phyloP scores from a whole-genome alignment of 345 rosid species.

The Populus pruinosa region DNA sequence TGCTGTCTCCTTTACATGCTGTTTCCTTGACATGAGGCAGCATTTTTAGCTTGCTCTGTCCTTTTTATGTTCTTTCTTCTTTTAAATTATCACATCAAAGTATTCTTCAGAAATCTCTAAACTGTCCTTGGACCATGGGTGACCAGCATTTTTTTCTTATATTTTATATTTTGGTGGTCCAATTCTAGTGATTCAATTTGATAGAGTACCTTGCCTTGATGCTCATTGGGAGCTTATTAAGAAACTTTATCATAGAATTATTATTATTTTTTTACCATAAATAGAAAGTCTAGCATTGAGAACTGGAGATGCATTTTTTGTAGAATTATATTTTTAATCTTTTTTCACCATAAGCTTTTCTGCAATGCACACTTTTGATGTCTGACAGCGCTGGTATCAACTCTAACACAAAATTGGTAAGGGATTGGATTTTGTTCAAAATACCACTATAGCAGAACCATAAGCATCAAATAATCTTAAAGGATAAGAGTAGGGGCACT shows the following conservation, averaged over 20 bases:
- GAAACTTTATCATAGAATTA: neutral
- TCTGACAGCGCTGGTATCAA: neutral
- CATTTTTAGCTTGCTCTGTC: neutral
- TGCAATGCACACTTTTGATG: neutral
- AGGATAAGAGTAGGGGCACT: neutral
- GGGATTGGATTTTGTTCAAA: neutral
- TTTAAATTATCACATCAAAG: neutral
- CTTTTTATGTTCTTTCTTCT: neutral
- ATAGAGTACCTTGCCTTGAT: neutral
- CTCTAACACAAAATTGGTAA: neutral
- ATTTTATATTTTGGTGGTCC: neutral
- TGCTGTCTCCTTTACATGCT: neutral
- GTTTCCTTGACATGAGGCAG: neutral
- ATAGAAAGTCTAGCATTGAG: neutral
- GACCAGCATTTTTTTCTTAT: neutral
- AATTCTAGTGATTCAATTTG: neutral
- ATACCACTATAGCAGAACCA: neutral
- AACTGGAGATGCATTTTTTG: neutral
- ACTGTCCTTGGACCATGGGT: neutral
- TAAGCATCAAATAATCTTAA: neutral
- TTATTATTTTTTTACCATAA: neutral
- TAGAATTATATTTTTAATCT: neutral
- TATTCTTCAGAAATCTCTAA: neutral
- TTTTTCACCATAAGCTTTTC: neutral
- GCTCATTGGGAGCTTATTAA: neutral